A percentile compares a stretch with the other conserved stretches of the same genome.
Conservation (phyloP, 345 rosid species). For the Cardiospermum halicacabum region DNA sequence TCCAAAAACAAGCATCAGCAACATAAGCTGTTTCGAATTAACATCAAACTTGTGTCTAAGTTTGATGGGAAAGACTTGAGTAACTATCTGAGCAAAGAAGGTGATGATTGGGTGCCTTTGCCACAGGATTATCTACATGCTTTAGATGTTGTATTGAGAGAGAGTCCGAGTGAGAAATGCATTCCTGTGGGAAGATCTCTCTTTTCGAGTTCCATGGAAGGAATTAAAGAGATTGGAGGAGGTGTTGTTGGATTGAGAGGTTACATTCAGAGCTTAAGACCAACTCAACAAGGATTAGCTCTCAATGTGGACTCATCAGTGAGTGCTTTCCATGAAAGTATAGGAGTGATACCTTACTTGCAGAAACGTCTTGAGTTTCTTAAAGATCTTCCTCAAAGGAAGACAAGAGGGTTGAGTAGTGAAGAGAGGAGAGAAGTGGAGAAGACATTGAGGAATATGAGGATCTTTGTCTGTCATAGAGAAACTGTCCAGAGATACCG, state of each 20-base stretch:
- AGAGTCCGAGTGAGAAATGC: constrained; percentile 78
- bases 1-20: constrained; percentile 47
- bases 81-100: constrained; percentile 60
- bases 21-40: constrained; percentile 62
- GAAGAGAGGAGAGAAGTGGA: constrained; percentile 89
- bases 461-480: constrained; percentile 90
- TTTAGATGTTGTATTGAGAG: constrained; percentile 84
- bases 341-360: constrained; percentile 79
- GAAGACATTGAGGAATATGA: constrained; percentile 70
- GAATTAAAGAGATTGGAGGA: constrained; percentile 78
- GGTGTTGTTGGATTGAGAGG: constrained; percentile 91
- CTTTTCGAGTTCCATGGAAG: constrained; percentile 77
- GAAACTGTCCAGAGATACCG: constrained; percentile 88
- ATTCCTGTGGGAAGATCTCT: constrained; percentile 68
- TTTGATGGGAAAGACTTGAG: constrained; percentile 68
- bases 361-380: constrained; percentile 86
- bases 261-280: constrained; percentile 91
- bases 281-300: constrained; percentile 89
- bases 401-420: constrained; percentile 47
- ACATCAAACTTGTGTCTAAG: constrained; percentile 74
- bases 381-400: constrained; percentile 67
- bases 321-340: constrained; percentile 88
- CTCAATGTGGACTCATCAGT: constrained; percentile 89
- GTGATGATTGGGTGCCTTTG: constrained; percentile 66
- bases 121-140: constrained; percentile 96